Base-by-base conservation (phyloP, 805 yeast genomes). In the Crinitomyces ghanaensis region DNA sequence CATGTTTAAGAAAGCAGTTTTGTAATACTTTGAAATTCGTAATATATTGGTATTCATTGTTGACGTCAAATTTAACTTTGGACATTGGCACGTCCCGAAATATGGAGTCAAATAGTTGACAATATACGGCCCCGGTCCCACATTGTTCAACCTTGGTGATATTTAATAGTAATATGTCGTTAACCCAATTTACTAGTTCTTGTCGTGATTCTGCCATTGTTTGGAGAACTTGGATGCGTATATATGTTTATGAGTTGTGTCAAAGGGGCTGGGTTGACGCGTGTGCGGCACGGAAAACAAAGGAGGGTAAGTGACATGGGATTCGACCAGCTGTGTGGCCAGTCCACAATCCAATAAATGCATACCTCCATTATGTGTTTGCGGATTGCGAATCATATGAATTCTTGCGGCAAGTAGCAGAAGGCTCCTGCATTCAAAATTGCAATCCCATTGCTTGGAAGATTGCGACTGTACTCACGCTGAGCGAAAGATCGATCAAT, bases 81-180 rank as follows among this genome's bases (percentile, higher is more conserved):
- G 60, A 50, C 77, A 88, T 70, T 2, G 95, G 91, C 13, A 91
- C 67, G 45, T 84, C 95, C 6, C 78, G 75, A 47, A 66, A 81
- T 13, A 91, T 74, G 5, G 85, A 72, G 55, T 91, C 96, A 63
- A 88, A 66, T 25, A 91, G 68, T 60, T 86, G 95, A 56, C 96
- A 85, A 53, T 83, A 88, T 1, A 84, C 88, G 1, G 95, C 95
- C 2, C 99, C 99, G 2, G 80, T 72, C 12, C 99, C 99, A 51
- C 95, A 77, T 56, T 86, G 86, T 52, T 91, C 98, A 2, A 91
- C 78, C 51, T 80, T 83, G 23, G 73, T 64, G 47, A 81, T 72
- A 41, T 74, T 63, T 26, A 85, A 56, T 28, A 68, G 68, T 30
- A 84, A 63, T 3, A 81, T 67, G 27, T 70, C 64, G 50, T 88